Evolutionary conservation across 192 early-diverging fungal genomes (phyloP), one percentile per base, ranked within the genome.

Genomic region (Ramicandelaber brevisporus): DNA sequence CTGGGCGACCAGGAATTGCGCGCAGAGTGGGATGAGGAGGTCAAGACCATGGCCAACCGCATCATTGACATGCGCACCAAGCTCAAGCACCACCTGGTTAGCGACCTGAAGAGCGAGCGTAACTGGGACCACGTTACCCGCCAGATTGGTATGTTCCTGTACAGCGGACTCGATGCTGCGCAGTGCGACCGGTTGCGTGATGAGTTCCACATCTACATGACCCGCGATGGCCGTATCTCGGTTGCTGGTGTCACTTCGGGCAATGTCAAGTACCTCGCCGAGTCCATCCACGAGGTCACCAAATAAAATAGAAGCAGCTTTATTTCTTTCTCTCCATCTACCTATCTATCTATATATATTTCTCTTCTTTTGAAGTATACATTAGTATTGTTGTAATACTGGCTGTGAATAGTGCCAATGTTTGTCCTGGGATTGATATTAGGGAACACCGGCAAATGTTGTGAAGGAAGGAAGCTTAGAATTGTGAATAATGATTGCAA

Each of bases 121-220:
- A 37, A 43, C 41, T 98, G 93, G 93, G 56, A 64, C 36, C 93
- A 98, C 55, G 79, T 96, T 38, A 92, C 81, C 16, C 57, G 66
- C 46, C 75, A 82, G 52, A 97, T 97, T 46, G 92, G 92, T 45
- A 97, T 97, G 92, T 97, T 97, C 65, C 86, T 76, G 57, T 97
- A 58, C 66, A 83, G 88, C 20, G 88, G 88, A 9, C 64, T 98
- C 48, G 78, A 41, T 13, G 65, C 82, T 22, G 73, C 67, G 30
- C 86, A 97, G 58, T 81, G 83, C 20, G 79, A 80, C 46, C 55
- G 65, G 22, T 45, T 97, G 43, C 68, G 64, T 24, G 49, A 40
- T 14, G 78, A 97, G 39, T 82, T 65, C 57, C 79, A 81, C 34
- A 65, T 97, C 12, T 97, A 93, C 61, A 53, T 97, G 33, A 93